Base-by-base conservation (phyloP, 2,329 filamentous ascomycete genomes). In the Botrytis fabae region DNA sequence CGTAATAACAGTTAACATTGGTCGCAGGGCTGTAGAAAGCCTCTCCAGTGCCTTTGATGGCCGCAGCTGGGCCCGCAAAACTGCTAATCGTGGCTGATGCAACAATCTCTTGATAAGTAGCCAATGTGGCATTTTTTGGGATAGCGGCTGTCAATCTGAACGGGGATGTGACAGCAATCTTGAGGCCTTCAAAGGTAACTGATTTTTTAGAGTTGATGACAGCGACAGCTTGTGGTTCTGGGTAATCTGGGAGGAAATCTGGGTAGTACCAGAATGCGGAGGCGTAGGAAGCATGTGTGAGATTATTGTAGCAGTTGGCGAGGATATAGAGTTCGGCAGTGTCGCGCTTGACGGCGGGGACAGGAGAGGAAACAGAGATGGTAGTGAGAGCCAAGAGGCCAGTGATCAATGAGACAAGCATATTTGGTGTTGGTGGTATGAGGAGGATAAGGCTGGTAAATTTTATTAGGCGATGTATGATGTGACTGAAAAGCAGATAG, bases 191-290 rank as follows among this genome's bases (percentile, higher is more conserved):
- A 32, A 71, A 71, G 14, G 44, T 54, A 18, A 71, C 59, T 14
- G 69, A 46, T 6, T 51, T 71, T 35, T 62, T 16, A n/a, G 60
- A 44, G 44, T 35, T 64, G 35, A 71, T 71, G 18, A 64, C 35
- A 18, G 32, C 69, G 25, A 54, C n/a, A 32, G 69, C 69, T 57
- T 71, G 69, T 4, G 60, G 69, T 40, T 64, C 35, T 28, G 69
- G 59, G 69, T 25, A 54, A 20, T 71, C 60, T 28, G 60, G 60
- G n/a, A 71, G 60, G 46, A 54, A 71, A 22, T 71, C 59, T 18
- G 69, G 69, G 69, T 71, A 71, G 60, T 71, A 71, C 44, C 60
- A 71, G 60, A 71, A 71, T 20, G 69, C 44, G 7, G 69, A 63
- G n/a, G 59, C 69, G n/a, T 71, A 65, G 25, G 59, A 70, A 22